These are phyloP conservation scores for Glycine tomentella DNA, from an alignment of 306 rosid genomes.

Conservation along the genomic window DNA sequence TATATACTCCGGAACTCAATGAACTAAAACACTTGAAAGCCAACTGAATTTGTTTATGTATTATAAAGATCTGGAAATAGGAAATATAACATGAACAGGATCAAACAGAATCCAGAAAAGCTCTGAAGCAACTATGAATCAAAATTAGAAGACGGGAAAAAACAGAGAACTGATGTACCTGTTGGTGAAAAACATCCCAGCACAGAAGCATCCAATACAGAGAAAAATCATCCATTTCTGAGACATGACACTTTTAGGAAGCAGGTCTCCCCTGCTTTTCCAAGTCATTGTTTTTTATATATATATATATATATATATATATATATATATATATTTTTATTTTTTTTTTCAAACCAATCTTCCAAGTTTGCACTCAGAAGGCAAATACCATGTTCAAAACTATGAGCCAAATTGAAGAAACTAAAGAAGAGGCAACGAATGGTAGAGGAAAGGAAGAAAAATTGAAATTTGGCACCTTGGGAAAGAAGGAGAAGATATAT, in stretches of 20 bases:
- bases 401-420: no score
- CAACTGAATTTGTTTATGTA: neutral
- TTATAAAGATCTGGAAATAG: constrained; percentile 40
- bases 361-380: constrained; percentile 30
- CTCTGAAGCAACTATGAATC: constrained; percentile 20
- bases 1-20: constrained; percentile 16
- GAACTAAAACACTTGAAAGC: constrained; percentile 3
- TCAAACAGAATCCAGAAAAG: neutral
- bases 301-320: neutral
- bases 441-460: constrained; percentile 36
- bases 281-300: constrained; percentile 60
- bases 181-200: constrained; percentile 88
- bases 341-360: constrained; percentile 19
- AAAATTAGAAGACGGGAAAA: neutral
- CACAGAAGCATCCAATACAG: constrained; percentile 85
- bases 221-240: constrained; percentile 82
- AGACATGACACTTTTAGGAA: constrained; percentile 66
- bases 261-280: constrained; percentile 77
- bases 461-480: constrained; percentile 21
- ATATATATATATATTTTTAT: neutral
- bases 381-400: constrained; percentile 51
- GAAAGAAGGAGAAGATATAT: neutral
- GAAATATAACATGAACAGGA: neutral
- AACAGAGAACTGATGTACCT: constrained; percentile 57
- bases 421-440: neutral